A percentile compares a stretch with the other conserved stretches of the same genome.
Evolutionary conservation across 225 moss, liverwort and hornwort species (phyloP).

Genomic region (Bryum argenteum): DNA sequence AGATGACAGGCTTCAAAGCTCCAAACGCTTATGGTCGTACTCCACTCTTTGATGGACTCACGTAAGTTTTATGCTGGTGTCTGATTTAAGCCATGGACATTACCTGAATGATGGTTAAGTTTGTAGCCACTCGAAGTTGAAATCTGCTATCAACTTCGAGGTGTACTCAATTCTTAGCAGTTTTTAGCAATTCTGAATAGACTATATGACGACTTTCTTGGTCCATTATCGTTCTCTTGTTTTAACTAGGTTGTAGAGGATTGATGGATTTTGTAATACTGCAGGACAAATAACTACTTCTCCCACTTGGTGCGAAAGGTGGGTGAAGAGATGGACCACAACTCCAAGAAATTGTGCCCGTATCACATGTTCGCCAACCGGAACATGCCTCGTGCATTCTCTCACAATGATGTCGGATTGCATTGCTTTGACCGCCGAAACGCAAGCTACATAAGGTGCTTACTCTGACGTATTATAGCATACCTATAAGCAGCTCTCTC

Average conservation of each 20-base stretch:
- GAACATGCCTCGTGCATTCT: conserved; percentile 30
- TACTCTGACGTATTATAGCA: background rate
- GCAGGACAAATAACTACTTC: conserved; percentile 44
- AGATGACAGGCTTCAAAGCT: conserved; percentile 38
- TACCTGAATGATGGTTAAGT: too few relatives aligned
- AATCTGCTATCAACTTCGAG: too few relatives aligned
- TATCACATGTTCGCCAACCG: conserved; percentile 25
- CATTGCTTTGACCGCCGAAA: conserved; percentile 35
- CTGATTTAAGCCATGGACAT: background rate
- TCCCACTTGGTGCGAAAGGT: conserved; percentile 34
- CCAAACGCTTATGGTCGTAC: conserved; percentile 36
- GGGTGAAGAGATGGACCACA: conserved; percentile 32
- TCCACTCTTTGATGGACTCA: conserved; percentile 37
- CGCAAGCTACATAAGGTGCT: conserved; percentile 41
- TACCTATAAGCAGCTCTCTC: background rate
- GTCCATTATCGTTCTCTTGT: too few relatives aligned
- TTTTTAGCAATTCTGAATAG: too few relatives aligned
- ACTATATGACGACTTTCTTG: too few relatives aligned
- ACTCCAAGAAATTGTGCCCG: conserved; percentile 30
- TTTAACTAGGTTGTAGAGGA: too few relatives aligned
- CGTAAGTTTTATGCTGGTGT: conserved; percentile 5
- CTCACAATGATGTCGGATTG: conserved; percentile 31
- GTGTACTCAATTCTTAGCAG: too few relatives aligned
- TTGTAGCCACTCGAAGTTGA: too few relatives aligned
- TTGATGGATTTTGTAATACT: background rate